phyloP scores from a whole-genome alignment of 2,329 filamentous ascomycete species.

The Triangularia verruculosa region DNA sequence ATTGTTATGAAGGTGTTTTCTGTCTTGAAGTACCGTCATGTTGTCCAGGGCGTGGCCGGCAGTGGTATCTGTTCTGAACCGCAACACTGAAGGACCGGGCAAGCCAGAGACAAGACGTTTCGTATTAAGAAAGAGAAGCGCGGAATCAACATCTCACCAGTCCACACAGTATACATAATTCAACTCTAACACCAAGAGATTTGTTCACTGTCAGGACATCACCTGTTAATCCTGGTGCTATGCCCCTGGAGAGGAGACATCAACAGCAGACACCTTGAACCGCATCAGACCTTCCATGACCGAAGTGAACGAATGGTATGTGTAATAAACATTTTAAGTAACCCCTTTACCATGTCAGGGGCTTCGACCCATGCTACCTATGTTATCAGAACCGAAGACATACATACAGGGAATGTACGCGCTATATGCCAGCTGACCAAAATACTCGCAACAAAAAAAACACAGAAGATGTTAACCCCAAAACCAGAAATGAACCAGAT shows the following conservation, averaged over 20 bases:
- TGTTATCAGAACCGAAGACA: background rate
- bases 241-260: background rate
- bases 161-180: background rate
- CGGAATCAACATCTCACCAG: too few species aligned
- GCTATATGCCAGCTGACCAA: background rate
- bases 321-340: background rate
- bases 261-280: too few species aligned
- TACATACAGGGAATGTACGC: background rate
- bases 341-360: background rate
- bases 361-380: background rate
- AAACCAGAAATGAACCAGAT: background rate
- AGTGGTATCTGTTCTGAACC: too few species aligned
- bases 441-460: background rate
- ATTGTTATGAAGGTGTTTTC: too few species aligned
- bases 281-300: too few species aligned
- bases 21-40: too few species aligned
- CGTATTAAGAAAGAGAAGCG: too few species aligned
- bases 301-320: background rate
- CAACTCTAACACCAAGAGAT: background rate
- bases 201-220: too few species aligned
- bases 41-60: too few species aligned
- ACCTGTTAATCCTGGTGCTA: background rate
- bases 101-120: too few species aligned
- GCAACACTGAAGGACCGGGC: too few species aligned
- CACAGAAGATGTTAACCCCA: background rate